Base-by-base conservation (phyloP, 2,329 filamentous ascomycete species). In the Cadophora malorum region DNA sequence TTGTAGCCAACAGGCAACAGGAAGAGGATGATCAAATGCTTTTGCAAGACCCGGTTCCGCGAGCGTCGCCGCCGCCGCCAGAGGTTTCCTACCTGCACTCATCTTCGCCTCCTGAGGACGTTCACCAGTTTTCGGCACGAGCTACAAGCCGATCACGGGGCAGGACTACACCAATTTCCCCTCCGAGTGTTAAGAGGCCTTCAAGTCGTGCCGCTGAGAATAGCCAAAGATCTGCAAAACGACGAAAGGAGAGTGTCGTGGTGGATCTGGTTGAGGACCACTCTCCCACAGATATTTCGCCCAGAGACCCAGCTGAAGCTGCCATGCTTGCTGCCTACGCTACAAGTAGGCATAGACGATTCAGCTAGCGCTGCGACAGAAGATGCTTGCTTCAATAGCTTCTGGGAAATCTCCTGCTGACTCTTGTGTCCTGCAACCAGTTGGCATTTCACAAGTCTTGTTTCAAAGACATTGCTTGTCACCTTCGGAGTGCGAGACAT, bases 21-120 rank as follows among this genome's bases (percentile, higher is more conserved):
- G 23, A 55, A 12, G 49, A 64, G 21, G 53, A 66, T 23, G 60
- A 61, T 19, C 52, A 61, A 23, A 64, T 69, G 64, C 55, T 66
- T 23, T 28, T 66, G 6, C 19, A 21, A 33, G 21, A 19, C 8
- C 21, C 33, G 41, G 4, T n/a, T 8, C 16, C 25, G n/a, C 23
- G 9, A 23, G 63, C 28, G 25, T 23, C 38, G 41, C 25, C 38
- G 9, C 28, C 23, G 9, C 28, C 23, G 16, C 45, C 59, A 49
- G 45, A 12, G n/a, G 23, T 31, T 4, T 10, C 12, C 16, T 23
- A 49, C 5, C 59, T 62, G 25, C 21, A 41, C 19, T 49, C 41
- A 10, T 62, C 59, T 16, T 10, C 56, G 35, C 21, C 56, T 28
- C 33, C 35, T 23, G 41, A 45, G 41, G 41, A 16, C 16, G 41